A percentile compares a stretch with the other conserved stretches of the same genome.
These are phyloP conservation scores for Sporothrix brunneoviolacea DNA, from an alignment of 2,329 filamentous ascomycete species.

Conservation along the genomic window DNA sequence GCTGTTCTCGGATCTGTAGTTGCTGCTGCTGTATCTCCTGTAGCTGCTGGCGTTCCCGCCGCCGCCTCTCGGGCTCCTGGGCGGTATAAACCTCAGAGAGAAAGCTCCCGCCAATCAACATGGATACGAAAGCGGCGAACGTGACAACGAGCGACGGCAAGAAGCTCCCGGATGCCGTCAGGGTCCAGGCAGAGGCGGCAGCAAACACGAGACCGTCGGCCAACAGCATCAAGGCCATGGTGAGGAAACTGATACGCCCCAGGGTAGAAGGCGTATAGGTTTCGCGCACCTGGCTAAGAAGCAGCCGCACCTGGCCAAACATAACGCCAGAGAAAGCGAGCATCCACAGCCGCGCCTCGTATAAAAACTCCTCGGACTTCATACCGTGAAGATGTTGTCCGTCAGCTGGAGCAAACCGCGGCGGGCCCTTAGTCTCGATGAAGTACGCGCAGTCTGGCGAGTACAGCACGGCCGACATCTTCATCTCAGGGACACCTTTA, in stretches of 20 bases:
- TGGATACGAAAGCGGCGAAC: conserved; percentile 48
- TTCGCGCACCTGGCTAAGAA: conserved; percentile 60
- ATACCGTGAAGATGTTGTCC: conserved; percentile 51
- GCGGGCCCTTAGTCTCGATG: conserved; percentile 58
- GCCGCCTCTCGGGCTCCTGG: conserved; percentile 51
- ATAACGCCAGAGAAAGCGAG: conserved; percentile 50
- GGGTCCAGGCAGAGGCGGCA: conserved; percentile 48
- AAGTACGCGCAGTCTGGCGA: conserved; percentile 64
- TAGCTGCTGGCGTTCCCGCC: conserved; percentile 31
- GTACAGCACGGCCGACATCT: conserved; percentile 58
- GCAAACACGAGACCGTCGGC: conserved; percentile 55
- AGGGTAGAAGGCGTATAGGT: conserved; percentile 62
- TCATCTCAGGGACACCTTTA: conserved; percentile 43
- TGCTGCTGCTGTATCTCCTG: conserved; percentile 4
- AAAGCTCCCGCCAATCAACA: conserved; percentile 52
- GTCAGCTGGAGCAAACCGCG: conserved; percentile 43
- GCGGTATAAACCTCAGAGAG: conserved; percentile 54
- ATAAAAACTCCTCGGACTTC: conserved; percentile 54
- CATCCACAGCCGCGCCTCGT: conserved; percentile 53
- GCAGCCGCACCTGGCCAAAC: conserved; percentile 53
- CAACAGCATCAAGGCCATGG: conserved; percentile 54
- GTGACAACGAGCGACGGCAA: conserved; percentile 50
- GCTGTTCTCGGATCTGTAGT: neutral
- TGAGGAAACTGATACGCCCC: conserved; percentile 59
- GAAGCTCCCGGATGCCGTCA: conserved; percentile 50